Base-by-base conservation (phyloP, 768 basidiomycete genomes). In the Hygrocybe coccinea region DNA sequence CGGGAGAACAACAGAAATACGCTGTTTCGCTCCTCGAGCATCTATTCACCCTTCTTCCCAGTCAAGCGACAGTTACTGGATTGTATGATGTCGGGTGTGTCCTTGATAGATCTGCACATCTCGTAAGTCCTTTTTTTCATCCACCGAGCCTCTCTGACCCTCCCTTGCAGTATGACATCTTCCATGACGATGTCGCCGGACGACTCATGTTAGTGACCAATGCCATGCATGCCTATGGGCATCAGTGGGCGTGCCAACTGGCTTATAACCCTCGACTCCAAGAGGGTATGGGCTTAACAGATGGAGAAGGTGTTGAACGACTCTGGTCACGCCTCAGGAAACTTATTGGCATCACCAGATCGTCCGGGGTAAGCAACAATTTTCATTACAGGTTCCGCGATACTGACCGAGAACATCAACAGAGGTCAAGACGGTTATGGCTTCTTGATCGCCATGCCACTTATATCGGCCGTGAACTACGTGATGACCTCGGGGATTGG, bases 1-100 rank as follows among this genome's bases (percentile, higher is more conserved):
- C 72, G 12, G 71, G 75, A 3, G 69, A 76, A 54, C 60, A 74
- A 55, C 71, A 76, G 46, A 67, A 74, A 21, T 76, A 71, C 58
- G 64, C 67, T 19, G 60, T 76, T 3, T 62, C 74, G 0, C 60
- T 76, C 0, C 56, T 77, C 3, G 54, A 69, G 34, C 57, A 68
- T 19, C 54, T 75, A 1, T 67, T 64, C 46, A 52, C 52, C 0
- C 51, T 66, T 0, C 49, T 77, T 1, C 77, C 75, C 0, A n/a
- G 55, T 0, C 1, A 58, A 0, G 64, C 67, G 0, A 73, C 65
- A 1, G 58, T 72, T 3, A 48, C 59, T 0, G 60, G 63, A 5
- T 48, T 71, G 0, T 74, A 74, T 39, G 68, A 78, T 51, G 61
- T 74, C 2, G 69, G 69, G 0, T 76, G 75, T 58, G 65, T 69